Conservation (phyloP, 2,329 filamentous ascomycete species). For the Exophiala aquamarina region DNA sequence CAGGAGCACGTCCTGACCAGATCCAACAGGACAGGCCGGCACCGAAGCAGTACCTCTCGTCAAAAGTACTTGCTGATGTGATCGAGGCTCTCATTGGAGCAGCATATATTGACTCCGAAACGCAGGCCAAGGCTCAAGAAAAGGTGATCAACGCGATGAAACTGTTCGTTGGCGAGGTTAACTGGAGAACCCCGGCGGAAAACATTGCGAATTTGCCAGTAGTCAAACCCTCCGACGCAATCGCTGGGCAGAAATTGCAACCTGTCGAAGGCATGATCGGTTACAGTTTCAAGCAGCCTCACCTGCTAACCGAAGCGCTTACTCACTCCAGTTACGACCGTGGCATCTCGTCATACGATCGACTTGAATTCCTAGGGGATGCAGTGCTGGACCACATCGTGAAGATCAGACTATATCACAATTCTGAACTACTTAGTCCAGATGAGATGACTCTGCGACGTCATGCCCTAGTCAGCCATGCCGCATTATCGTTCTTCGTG, state of each 20-base stretch:
- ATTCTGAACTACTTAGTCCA: slow-evolving; percentile 45
- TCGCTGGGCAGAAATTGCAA: slow-evolving; percentile 2
- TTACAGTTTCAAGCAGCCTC: slow-evolving; percentile 68
- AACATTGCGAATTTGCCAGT: slow-evolving; percentile 12
- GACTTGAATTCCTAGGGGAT: slow-evolving; percentile 87
- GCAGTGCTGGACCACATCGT: slow-evolving; percentile 78
- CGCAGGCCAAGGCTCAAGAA: slow-evolving; percentile 56
- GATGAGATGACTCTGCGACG: slow-evolving; percentile 72
- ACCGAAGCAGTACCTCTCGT: slow-evolving; percentile 54
- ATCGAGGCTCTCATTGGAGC: slow-evolving; percentile 83
- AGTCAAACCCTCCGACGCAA: neutral
- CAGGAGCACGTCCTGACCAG: slow-evolving; percentile 39
- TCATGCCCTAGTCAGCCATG: slow-evolving; percentile 74
- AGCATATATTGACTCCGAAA: slow-evolving; percentile 63
- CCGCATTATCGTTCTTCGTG: slow-evolving; percentile 72
- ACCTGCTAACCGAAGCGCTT: slow-evolving; percentile 72
- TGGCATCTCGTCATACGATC: slow-evolving; percentile 54
- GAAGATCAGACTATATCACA: slow-evolving; percentile 54
- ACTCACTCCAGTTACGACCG: slow-evolving; percentile 58
- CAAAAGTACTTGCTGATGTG: slow-evolving; percentile 83
- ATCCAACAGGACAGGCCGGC: slow-evolving; percentile 3
- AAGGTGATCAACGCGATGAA: slow-evolving; percentile 45
- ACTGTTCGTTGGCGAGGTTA: slow-evolving; percentile 62
- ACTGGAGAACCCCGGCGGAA: slow-evolving; percentile 54
- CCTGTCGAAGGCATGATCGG: slow-evolving; percentile 65